These are phyloP conservation scores for Davidsoniella australis DNA, from an alignment of 2,329 filamentous ascomycete species.

Conservation along the genomic window DNA sequence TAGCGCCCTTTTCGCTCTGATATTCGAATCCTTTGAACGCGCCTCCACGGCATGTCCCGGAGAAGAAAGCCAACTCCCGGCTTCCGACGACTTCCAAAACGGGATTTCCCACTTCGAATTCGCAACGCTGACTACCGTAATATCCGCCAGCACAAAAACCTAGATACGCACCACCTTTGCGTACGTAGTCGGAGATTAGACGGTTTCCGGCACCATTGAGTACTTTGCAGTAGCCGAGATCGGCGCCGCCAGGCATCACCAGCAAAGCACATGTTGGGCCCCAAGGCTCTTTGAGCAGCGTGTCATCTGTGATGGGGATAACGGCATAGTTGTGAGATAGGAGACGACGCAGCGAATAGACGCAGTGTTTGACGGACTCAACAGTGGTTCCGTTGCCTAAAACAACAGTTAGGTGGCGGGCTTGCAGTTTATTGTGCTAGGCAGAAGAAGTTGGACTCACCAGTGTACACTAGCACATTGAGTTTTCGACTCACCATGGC, in stretches of 20 bases:
- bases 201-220: constrained; percentile 81
- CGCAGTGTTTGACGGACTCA: constrained; percentile 77
- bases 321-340: constrained; percentile 87
- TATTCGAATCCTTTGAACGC: constrained; percentile 87
- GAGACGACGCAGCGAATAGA: constrained; percentile 70
- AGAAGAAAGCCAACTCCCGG: constrained; percentile 76
- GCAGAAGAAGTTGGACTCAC: constrained; percentile 27
- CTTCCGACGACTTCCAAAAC: constrained; percentile 67
- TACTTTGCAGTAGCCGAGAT: constrained; percentile 73
- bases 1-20: constrained; percentile 68
- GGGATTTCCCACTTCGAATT: constrained; percentile 73
- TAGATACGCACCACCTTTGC: constrained; percentile 68
- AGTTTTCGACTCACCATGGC: constrained; percentile 52
- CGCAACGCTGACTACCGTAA: constrained; percentile 64
- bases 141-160: constrained; percentile 93
- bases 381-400: constrained; percentile 69
- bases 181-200: constrained; percentile 69
- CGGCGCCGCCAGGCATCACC: constrained; percentile 86
- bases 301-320: constrained; percentile 61
- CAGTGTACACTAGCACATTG: constrained; percentile 88
- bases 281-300: constrained; percentile 86
- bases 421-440: constrained; percentile 15
- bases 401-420: constrained; percentile 6
- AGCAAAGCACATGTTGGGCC: constrained; percentile 68
- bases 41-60: constrained; percentile 67